phyloP scores from a whole-genome alignment of 805 yeast species.

The Candida odintsovae region DNA sequence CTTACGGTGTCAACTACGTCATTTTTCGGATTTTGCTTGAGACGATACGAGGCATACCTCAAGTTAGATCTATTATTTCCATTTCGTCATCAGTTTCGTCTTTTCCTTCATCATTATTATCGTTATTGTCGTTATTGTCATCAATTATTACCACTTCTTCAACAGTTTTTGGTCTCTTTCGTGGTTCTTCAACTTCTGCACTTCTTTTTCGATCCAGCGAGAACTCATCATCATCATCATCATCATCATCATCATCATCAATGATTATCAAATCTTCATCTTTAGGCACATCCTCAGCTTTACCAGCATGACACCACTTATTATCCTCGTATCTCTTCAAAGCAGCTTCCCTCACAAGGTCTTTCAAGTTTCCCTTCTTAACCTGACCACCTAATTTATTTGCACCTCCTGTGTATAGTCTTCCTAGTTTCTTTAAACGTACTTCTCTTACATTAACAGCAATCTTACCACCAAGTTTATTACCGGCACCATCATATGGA shows the following conservation, averaged over 20 bases:
- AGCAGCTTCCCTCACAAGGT: constrained; percentile 53
- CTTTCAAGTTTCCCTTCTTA: constrained; percentile 28
- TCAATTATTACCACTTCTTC: constrained; percentile 4
- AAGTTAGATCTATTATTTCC: not conserved
- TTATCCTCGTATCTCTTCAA: constrained; percentile 51
- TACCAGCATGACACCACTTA: constrained; percentile 37
- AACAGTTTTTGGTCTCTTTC: not conserved
- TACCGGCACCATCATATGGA: constrained; percentile 12
- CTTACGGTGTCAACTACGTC: not conserved
- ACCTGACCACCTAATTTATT: constrained; percentile 10
- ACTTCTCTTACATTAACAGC: constrained; percentile 27
- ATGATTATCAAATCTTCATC: constrained; percentile 38
- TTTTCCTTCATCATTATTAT: not conserved
- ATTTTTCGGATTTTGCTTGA: not conserved
- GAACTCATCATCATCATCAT: constrained; percentile 6
- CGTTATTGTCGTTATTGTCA: not conserved
- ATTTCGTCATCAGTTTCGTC: not conserved
- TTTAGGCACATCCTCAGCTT: constrained; percentile 31
- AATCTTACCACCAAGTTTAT: constrained; percentile 21
- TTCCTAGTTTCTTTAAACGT: constrained; percentile 35
- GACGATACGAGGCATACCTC: too few species aligned
- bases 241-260: constrained; percentile 7
- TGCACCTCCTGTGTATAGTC: constrained; percentile 15
- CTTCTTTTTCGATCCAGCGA: not conserved
- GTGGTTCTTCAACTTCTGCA: not conserved